Evolutionary conservation across 345 rosid species (phyloP), one percentile per base, ranked within the genome.

Genomic region (Streptanthus diversifolius): DNA sequence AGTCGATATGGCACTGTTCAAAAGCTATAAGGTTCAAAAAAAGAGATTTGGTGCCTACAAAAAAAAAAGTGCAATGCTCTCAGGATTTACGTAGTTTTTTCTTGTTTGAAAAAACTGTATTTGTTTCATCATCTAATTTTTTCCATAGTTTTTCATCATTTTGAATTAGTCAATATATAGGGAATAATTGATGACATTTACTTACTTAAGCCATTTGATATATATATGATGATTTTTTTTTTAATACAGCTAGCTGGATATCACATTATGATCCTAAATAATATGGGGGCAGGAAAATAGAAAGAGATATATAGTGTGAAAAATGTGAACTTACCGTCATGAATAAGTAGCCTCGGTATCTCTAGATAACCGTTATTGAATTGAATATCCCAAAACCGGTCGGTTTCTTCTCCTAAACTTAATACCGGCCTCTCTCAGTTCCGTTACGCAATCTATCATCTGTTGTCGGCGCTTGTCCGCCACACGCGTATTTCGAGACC

Each of bases 21-120:
- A 89, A 88, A 21, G 97, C 93, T 9, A 95, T 89, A 6, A 88
- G 91, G 35, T 91, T 91, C 61, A 89, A 88, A 82, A 95, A 91
- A 3, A 95, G 88, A 0, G 99, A 91, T 58, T 83, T 85, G 10
- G 99, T 95, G 40, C 80, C 80, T 76, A 63, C 58, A 68, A 76
- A 27, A 25, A 64, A 64, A 10, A 18, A 47, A 10, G 4, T 8
- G 15, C 0, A 5, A 33, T 5, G 32, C 24, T 8, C 2, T 33
- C 32, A 58, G 40, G 15, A 39, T 29, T 37, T 22, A 36, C 11
- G n/a, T 9, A 4, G 3, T n/a, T 10, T 44, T 24, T 53, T n/a
- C 9, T 17, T 51, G 56, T 24, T 24, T 51, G 3, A 18, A 33
- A 33, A 43, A 32, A 4, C 14, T 61, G 22, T 40, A 39, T 51